Base-by-base conservation (phyloP, 176 grass and related monocot genomes). In the Calamus simplicifolius region DNA sequence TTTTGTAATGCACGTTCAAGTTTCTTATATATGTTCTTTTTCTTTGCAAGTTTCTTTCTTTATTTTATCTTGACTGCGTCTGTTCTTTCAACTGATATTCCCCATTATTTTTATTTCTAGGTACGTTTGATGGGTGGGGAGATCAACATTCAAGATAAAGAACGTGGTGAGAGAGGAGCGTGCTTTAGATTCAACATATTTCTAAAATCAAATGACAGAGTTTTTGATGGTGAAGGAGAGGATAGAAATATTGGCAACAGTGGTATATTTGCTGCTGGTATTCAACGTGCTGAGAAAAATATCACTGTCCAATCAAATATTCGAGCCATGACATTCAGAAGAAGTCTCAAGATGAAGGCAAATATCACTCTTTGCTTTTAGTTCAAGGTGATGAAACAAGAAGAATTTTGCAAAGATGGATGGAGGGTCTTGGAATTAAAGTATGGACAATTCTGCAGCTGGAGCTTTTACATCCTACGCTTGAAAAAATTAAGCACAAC, bases 61-160 rank as follows among this genome's bases (percentile, higher is more conserved):
- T 8, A 25, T 7, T 21, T 53, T 15, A 29, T 13, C 14, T 19
- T 30, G 3, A 18, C 19, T 28, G 18, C 15, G 5, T 19, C 15
- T 21, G 8, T 48, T 2, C 18, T 28, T 35, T 35, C 6, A 15
- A 18, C 28, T 29, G 16, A 26, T 16, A 5, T 55, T 25, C 16
- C 49, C 18, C 7, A 7, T 57, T 57, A 14, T 49, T 16, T 18
- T 21, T 26, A 29, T 53, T 58, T 52, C 5, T 28, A 90, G 91
- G 91, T 96, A 52, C 83, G 86, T 52, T 21, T 96, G 25, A 87
- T 90, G 91, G 86, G 91, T 18, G 91, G 91, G 14, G 86, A 96
- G 53, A 96, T 96, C 7, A 80, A 61, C 50, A 96, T 96, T 28
- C 67, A 77, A 57, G 86, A 96, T 17, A 87, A 85, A 38, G 74